Conservation (phyloP, 2,329 filamentous ascomycete genomes). For the Pseudodiploospora longispora region DNA sequence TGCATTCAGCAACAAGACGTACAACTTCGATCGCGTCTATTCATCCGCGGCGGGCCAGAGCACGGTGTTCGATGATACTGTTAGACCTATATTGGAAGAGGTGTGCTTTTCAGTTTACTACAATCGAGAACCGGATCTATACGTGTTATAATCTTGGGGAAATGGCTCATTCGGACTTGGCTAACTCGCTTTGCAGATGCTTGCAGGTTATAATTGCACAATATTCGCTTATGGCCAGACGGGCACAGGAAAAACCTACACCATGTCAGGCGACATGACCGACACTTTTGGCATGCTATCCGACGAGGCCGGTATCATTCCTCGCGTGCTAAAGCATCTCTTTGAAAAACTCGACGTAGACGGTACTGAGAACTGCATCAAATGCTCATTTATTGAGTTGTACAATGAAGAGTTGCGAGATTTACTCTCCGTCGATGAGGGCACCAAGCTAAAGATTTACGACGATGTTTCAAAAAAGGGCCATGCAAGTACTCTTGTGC, state of each 20-base stretch:
- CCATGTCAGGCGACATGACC: conserved; percentile 96
- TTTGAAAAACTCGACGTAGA: conserved; percentile 78
- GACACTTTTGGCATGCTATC: conserved; percentile 79
- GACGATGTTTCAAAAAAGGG: conserved; percentile 84
- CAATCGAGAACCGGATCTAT: not conserved
- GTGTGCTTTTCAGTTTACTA: conserved; percentile 37
- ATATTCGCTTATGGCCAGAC: conserved; percentile 99
- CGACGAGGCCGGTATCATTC: conserved; percentile 91
- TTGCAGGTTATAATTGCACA: conserved; percentile 92
- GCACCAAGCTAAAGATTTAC: conserved; percentile 84
- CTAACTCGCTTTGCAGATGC: conserved; percentile 53
- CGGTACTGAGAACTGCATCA: conserved; percentile 78
- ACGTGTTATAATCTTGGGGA: not conserved
- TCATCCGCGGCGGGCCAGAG: conserved; percentile 88
- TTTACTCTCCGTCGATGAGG: conserved; percentile 73
- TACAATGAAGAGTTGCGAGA: conserved; percentile 98
- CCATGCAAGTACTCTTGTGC: conserved; percentile 78
- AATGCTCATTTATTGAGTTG: conserved; percentile 96
- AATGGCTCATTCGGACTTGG: no score
- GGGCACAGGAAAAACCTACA: conserved; percentile 97
- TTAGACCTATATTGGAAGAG: conserved; percentile 87
- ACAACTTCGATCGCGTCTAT: conserved; percentile 95
- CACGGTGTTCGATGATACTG: conserved; percentile 93
- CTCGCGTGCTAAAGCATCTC: conserved; percentile 76
- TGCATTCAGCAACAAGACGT: conserved; percentile 90